Evolutionary conservation across 2,329 filamentous ascomycete genomes (phyloP).

Genomic region (Cercospora janseana): DNA sequence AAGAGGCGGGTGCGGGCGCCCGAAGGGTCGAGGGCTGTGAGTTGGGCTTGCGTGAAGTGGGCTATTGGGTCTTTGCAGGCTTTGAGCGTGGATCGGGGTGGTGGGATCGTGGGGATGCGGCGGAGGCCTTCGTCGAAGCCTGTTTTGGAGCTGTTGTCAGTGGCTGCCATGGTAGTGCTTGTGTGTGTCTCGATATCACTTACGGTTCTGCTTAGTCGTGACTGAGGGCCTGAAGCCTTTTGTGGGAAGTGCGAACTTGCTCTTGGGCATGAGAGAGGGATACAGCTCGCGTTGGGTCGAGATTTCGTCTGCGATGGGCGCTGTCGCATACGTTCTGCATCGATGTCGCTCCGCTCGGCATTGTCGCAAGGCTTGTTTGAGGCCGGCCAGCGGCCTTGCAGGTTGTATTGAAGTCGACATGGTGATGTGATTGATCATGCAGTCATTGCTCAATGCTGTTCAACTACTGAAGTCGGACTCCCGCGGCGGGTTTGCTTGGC

Average conservation of each 20-base stretch:
- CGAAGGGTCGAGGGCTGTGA: conserved; percentile 75
- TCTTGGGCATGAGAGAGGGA: conserved; percentile 43
- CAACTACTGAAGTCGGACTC: not conserved
- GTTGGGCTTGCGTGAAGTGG: conserved; percentile 65
- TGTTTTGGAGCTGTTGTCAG: conserved; percentile 11
- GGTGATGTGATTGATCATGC: not conserved
- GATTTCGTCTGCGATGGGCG: conserved; percentile 31
- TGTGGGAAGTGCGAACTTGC: conserved; percentile 28
- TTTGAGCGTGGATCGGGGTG: conserved; percentile 55
- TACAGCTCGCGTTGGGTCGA: conserved; percentile 48
- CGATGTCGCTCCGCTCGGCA: conserved; percentile 44
- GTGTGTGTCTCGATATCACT: not conserved
- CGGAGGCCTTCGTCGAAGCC: conserved; percentile 35
- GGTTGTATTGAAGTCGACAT: conserved; percentile 60
- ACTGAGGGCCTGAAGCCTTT: conserved; percentile 36
- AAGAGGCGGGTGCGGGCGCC: conserved; percentile 82
- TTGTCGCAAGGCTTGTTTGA: conserved; percentile 64
- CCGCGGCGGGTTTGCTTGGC: conserved; percentile 1
- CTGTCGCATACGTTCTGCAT: conserved; percentile 43
- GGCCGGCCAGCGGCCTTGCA: conserved; percentile 67
- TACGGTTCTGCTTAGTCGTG: conserved; percentile 38
- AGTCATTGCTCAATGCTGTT: not conserved
- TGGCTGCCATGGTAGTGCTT: not conserved
- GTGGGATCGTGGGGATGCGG: conserved; percentile 43
- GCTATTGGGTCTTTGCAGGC: conserved; percentile 66